phyloP scores from a whole-genome alignment of 768 basidiomycete genomes.

The Termitomyces sp. region DNA sequence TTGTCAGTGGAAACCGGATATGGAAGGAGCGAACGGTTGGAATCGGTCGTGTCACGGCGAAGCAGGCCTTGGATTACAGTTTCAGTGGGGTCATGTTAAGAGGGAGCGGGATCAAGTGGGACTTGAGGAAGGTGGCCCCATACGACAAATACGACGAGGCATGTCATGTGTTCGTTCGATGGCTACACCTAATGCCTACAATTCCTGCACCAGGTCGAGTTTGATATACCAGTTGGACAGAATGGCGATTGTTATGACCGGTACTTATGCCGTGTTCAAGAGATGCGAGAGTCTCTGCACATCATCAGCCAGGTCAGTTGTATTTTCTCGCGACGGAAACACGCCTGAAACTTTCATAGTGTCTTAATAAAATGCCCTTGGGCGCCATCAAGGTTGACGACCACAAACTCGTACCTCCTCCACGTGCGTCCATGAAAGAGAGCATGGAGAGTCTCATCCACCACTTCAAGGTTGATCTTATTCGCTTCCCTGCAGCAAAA shows the following conservation, averaged over 20 bases:
- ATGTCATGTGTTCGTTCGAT: background rate
- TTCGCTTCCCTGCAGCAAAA: background rate
- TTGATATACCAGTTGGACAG: slow-evolving; percentile 94
- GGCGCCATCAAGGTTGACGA: slow-evolving; percentile 95
- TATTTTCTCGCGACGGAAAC: background rate
- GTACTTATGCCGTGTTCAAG: slow-evolving; percentile 95
- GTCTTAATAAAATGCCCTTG: slow-evolving; percentile 93
- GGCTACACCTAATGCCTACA: background rate
- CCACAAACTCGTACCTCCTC: slow-evolving; percentile 95
- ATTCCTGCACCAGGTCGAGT: slow-evolving; percentile 64
- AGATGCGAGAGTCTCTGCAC: slow-evolving; percentile 90
- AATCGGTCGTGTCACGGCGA: slow-evolving; percentile 85
- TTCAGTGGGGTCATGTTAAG: slow-evolving; percentile 98
- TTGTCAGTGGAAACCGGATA: slow-evolving; percentile 95
- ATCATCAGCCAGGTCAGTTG: slow-evolving; percentile 72
- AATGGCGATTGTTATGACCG: slow-evolving; percentile 98
- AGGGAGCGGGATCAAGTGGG: slow-evolving; percentile 93
- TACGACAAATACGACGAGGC: slow-evolving; percentile 97
- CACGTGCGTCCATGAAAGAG: slow-evolving; percentile 98
- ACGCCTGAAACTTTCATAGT: slow-evolving; percentile 37
- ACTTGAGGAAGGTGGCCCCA: slow-evolving; percentile 83
- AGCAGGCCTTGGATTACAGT: slow-evolving; percentile 86
- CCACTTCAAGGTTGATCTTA: slow-evolving; percentile 87
- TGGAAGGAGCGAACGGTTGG: slow-evolving; percentile 95
- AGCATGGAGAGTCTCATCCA: slow-evolving; percentile 98